These are phyloP conservation scores for Glebionis coronaria DNA, from an alignment of 129 eudicot genomes.

Conservation along the genomic window DNA sequence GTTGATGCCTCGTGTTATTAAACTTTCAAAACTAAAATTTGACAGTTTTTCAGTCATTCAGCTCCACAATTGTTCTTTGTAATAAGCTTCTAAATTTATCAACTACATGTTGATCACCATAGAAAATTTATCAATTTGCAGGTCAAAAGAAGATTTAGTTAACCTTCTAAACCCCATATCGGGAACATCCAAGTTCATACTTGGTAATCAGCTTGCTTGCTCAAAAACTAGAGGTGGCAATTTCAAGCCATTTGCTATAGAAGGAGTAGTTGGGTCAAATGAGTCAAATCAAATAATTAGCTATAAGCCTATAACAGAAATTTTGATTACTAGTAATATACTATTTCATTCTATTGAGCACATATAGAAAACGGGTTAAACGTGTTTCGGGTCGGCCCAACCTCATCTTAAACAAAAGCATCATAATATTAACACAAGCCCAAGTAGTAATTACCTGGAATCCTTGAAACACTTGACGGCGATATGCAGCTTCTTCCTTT, in stretches of 20 bases:
- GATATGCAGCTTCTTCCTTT: conserved; percentile 93
- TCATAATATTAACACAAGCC: neutral
- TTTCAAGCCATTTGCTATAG: neutral
- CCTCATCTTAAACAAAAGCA: neutral
- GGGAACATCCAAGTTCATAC: too few relatives aligned
- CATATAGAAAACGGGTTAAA: too few relatives aligned
- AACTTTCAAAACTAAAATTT: neutral
- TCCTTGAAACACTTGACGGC: conserved; percentile 77
- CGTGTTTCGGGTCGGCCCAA: neutral
- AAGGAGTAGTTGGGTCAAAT: neutral
- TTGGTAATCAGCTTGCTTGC: too few relatives aligned
- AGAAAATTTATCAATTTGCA: too few relatives aligned
- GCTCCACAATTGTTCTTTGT: neutral
- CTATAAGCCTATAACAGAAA: neutral
- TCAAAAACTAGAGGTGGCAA: neutral
- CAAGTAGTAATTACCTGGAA: conserved; percentile 54
- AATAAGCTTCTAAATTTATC: too few relatives aligned
- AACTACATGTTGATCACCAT: too few relatives aligned
- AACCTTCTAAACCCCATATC: too few relatives aligned
- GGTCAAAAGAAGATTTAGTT: too few relatives aligned
- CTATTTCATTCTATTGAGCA: neutral
- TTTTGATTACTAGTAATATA: neutral
- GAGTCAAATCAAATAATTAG: neutral
- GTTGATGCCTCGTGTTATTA: too few relatives aligned
- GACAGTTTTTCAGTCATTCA: neutral